Percentiles rank a stretch among this genome's conserved stretches.
These are phyloP conservation scores for Ophiostoma sp. DNA, from an alignment of 2,329 filamentous ascomycete genomes.

Conservation along the genomic window DNA sequence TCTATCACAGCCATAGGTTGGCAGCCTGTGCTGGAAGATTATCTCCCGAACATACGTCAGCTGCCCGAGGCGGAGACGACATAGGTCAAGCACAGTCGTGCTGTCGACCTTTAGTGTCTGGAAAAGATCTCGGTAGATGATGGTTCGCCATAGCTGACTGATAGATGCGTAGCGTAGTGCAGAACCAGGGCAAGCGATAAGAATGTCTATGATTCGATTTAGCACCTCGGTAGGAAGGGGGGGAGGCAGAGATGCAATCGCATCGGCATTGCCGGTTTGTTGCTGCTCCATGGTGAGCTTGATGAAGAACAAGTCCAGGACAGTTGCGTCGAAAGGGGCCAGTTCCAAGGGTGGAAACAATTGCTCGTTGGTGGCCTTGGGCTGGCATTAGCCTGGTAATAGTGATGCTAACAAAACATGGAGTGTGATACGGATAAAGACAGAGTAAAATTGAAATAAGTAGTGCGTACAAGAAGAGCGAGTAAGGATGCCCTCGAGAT, in stretches of 20 bases:
- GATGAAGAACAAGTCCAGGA: no score
- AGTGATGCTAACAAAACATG: no score
- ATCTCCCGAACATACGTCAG: background rate
- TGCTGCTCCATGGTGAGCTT: no score
- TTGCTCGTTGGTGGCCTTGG: no score
- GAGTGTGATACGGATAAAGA: no score
- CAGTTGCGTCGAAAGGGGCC: no score
- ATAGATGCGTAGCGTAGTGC: background rate
- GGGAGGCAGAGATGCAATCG: background rate
- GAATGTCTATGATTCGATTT: background rate
- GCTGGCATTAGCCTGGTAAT: no score
- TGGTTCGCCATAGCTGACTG: background rate
- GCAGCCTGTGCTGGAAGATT: background rate
- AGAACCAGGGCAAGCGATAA: background rate
- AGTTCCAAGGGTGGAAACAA: no score
- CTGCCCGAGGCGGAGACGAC: background rate
- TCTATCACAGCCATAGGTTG: background rate
- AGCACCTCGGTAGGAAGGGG: background rate
- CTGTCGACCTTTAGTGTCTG: background rate
- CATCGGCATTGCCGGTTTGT: no score
- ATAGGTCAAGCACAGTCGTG: background rate
- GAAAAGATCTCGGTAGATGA: background rate
- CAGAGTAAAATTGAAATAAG: no score
- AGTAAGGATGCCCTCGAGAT: no score
- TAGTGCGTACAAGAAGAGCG: no score